Base-by-base conservation (phyloP, 2,329 filamentous ascomycete species). In the Colletotrichum sp. region DNA sequence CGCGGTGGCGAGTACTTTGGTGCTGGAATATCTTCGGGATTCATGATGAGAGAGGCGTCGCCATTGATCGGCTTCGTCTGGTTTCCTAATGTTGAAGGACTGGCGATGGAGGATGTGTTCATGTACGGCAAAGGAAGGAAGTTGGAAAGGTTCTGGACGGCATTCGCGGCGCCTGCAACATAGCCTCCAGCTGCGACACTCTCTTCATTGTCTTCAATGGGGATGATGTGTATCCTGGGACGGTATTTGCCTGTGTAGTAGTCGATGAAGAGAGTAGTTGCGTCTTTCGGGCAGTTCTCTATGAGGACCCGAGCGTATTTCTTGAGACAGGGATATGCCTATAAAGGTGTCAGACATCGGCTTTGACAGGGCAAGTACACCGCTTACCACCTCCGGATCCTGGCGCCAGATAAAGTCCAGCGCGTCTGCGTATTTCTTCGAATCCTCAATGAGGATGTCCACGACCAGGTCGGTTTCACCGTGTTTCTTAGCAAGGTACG, bases 401-500 rank as follows among this genome's bases (percentile, higher is more conserved):
- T 98, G 87, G 16, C 94, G 92, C 92, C 95, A 97, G 73, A 98
- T 97, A 79, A 97, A 99, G 77, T 96, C 92, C 16, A 99, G 88
- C 1, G 97, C 96, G 81, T 98, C 96, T 1, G 90, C 89, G 81
- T 98, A 98, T 78, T 94, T 94, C 83, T 97, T 97, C 0, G 96
- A 96, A 80, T 99, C 96, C 81, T 99, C 97, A 66, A 99, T 96
- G 67, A 99, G 84, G 63, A 99, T 98, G 81, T 98, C 96, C 5
- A 98, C 95, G 1, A 99, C 97, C 75, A 98, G 88, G 73, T 98
- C 96, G 77, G 95, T 95, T 83, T 99, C 97, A 7, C 95, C 94
- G 81, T 99, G 96, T 83, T 98, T 96, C 74, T 96, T 95, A 8
- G 97, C 97, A 48, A 99, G 89, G 80, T 98, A 99, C 5, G 96